Percentiles rank a stretch among this genome's conserved stretches.
These are phyloP conservation scores for Blastocystis sp. DNA, from an alignment of 352 stramenopile species.

Conservation along the genomic window DNA sequence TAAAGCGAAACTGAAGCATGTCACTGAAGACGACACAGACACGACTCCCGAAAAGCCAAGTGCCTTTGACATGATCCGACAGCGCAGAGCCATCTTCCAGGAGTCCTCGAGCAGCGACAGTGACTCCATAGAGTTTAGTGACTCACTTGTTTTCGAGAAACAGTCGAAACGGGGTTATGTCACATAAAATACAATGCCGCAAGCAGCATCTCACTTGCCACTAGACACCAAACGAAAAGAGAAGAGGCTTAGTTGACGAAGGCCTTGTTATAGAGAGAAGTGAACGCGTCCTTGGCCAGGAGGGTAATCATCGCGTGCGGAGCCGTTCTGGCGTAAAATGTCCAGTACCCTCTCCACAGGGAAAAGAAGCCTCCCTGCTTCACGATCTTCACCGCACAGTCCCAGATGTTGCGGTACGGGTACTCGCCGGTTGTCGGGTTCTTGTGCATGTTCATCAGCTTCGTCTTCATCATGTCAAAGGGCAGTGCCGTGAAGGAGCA, in stretches of 20 bases:
- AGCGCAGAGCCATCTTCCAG: background rate
- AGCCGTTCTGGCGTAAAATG: conserved; percentile 94
- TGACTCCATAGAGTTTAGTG: conserved; percentile 64
- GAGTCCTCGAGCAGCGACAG: conserved; percentile 49
- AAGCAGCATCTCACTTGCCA: background rate
- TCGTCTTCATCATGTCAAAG: conserved; percentile 96
- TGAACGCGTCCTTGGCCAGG: conserved; percentile 85
- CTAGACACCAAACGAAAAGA: background rate
- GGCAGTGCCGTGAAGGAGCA: conserved; percentile 93
- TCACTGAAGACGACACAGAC: background rate
- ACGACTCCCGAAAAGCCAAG: background rate
- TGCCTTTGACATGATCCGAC: conserved; percentile 10
- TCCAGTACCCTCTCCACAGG: conserved; percentile 93
- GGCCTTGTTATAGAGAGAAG: conserved; percentile 59
- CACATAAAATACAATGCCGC: background rate
- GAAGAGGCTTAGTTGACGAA: conserved; percentile 45
- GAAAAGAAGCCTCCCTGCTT: conserved; percentile 88
- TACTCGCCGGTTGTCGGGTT: conserved; percentile 83
- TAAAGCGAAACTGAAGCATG: conserved; percentile 61
- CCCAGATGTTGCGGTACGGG: conserved; percentile 87
- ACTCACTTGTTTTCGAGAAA: conserved; percentile 39
- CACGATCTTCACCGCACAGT: conserved; percentile 89
- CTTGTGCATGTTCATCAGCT: conserved; percentile 93
- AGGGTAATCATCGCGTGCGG: conserved; percentile 98
- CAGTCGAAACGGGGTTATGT: background rate